Evolutionary conservation across 2,329 filamentous ascomycete genomes (phyloP).

Genomic region (Mycogone perniciosa): DNA sequence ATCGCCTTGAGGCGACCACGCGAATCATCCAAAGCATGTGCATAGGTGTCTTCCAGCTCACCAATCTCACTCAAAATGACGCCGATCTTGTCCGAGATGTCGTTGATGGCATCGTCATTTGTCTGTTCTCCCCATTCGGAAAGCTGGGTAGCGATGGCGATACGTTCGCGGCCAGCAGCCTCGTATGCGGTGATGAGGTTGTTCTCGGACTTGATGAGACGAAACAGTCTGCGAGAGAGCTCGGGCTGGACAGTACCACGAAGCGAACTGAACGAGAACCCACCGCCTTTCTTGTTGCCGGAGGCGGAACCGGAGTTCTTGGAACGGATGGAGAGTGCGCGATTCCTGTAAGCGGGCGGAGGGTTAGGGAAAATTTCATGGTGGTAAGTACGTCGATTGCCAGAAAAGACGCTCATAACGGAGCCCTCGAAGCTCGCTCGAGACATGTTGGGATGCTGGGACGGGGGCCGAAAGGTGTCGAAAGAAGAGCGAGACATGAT

Average conservation of each 20-base stretch:
- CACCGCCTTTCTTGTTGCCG: conserved; percentile 21
- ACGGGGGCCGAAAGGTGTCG: neutral
- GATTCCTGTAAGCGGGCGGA: conserved; percentile 50
- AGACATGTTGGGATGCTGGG: conserved; percentile 21
- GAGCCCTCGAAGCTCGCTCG: conserved; percentile 27
- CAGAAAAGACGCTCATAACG: conserved; percentile 16
- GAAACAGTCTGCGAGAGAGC: conserved; percentile 80
- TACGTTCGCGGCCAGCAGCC: conserved; percentile 73
- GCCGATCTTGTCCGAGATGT: conserved; percentile 92
- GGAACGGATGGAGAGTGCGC: conserved; percentile 65
- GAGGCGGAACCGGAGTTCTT: conserved; percentile 33
- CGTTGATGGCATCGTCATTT: conserved; percentile 76
- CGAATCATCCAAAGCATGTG: conserved; percentile 80
- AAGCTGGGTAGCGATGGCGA: conserved; percentile 80
- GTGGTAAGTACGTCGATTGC: conserved; percentile 10
- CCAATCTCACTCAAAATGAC: conserved; percentile 88
- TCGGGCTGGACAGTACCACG: conserved; percentile 81
- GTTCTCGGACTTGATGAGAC: conserved; percentile 93
- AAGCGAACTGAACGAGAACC: conserved; percentile 81
- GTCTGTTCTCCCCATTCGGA: conserved; percentile 96
- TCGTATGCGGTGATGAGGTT: conserved; percentile 80
- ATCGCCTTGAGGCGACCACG: conserved; percentile 81
- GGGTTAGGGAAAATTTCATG: conserved; percentile 22
- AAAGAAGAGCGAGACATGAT: conserved; percentile 7
- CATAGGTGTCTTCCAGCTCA: conserved; percentile 86